Base-by-base conservation (phyloP, 768 basidiomycete species). In the Suillus weaverae region DNA sequence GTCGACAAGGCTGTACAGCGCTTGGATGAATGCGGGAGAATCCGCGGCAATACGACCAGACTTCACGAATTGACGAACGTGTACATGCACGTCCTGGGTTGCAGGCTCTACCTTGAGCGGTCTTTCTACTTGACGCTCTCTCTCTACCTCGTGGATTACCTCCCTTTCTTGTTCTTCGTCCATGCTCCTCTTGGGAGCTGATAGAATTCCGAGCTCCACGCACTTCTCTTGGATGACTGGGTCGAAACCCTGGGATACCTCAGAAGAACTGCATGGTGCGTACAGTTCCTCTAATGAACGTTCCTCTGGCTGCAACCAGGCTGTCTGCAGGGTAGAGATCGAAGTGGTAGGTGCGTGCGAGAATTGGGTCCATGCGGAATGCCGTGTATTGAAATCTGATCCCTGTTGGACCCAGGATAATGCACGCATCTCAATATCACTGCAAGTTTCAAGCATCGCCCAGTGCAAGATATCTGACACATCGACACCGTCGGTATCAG, bases 121-220 rank as follows among this genome's bases (percentile, higher is more conserved):
- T 9, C 81, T 74, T 67, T 81, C 72, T 2, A 78, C 64, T 61
- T 83, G 74, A 6, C 69, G 72, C 63, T 85, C 83, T 7, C 69
- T 70, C 67, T 84, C 82, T 10, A 76, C 71, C 67, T 85, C 84
- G n/a, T 81, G 81, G 3, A 69, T 67, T 7, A 85, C 72, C 64
- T 85, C 83, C 38, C 84, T 71, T 62, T 85, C 85, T 65, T 85
- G 84, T 64, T 85, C 84, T 65, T 85, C 83, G 30, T 79, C 79
- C 70, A 82, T 70, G 41, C 63, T 68, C 35, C 64, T 66, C 43
- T 73, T 69, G 1, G 66, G 68, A 1, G 65, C 38, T 8, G 65
- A 64, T 22, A 38, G 32, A 36, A 74, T 33, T 0, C 71, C 73
- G 38, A 73, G 73, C 13, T 63, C 44, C 2, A 1, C 20, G n/a